Conservation (phyloP, 768 basidiomycete genomes). For the Polyporus arcularius region DNA sequence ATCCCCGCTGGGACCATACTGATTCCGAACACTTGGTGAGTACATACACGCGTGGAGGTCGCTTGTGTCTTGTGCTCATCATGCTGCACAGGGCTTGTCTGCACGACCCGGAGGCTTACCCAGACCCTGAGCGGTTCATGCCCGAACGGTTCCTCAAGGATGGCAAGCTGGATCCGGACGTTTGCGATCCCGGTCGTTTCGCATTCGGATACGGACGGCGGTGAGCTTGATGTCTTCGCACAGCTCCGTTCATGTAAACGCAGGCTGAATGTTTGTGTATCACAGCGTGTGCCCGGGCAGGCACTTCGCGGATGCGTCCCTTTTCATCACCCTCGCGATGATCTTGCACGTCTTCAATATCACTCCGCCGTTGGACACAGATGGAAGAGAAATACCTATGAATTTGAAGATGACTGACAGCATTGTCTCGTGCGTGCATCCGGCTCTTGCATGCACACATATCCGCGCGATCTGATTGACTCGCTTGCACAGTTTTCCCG, state of each 20-base stretch:
- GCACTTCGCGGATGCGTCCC: not conserved
- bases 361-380: not conserved
- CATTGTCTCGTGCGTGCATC: not conserved
- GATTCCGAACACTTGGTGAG: slow-evolving; percentile 18
- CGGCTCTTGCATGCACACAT: not conserved
- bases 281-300: slow-evolving; percentile 7
- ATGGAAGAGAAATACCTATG: not conserved
- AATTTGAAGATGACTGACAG: not conserved
- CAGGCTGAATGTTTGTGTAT: not conserved
- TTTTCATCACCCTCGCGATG: slow-evolving; percentile 13
- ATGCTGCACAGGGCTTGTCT: slow-evolving; percentile 2
- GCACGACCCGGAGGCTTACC: slow-evolving; percentile 9
- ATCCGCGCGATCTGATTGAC: not conserved
- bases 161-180: not conserved
- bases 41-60: not conserved
- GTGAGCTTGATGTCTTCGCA: not conserved
- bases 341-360: slow-evolving; percentile 11
- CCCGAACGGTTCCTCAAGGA: slow-evolving; percentile 17
- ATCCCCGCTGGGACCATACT: slow-evolving; percentile 34
- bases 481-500: not conserved
- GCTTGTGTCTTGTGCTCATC: not conserved
- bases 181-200: slow-evolving; percentile 2
- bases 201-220: slow-evolving; percentile 15
- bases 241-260: not conserved
- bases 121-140: slow-evolving; percentile 7